These are phyloP conservation scores for Hypoxylon crocopeplum DNA, from an alignment of 495 filamentous ascomycete species.

Conservation along the genomic window DNA sequence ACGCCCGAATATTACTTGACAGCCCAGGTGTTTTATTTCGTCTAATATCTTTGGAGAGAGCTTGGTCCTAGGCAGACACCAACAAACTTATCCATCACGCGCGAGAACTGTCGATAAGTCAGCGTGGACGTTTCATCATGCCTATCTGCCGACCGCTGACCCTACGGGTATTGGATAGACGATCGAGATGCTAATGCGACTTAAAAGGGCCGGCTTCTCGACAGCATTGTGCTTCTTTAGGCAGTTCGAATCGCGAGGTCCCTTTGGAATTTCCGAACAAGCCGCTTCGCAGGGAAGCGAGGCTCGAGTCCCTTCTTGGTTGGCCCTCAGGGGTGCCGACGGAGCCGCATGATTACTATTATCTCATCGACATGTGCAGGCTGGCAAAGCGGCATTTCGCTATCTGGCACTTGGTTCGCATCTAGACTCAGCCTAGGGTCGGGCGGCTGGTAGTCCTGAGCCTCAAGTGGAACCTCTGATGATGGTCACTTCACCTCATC, in stretches of 20 bases:
- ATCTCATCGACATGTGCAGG: not conserved
- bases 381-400: not conserved
- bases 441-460: slow-evolving; percentile 4
- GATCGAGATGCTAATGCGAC: not conserved
- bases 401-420: slow-evolving; percentile 6
- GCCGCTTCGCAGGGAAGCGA: slow-evolving; percentile 1
- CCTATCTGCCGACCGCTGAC: slow-evolving; percentile 6
- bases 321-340: slow-evolving; percentile 7
- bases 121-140: slow-evolving; percentile 9
- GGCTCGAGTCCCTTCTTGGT: not conserved
- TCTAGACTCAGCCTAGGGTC: slow-evolving; percentile 19
- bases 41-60: not conserved
- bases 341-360: slow-evolving; percentile 2
- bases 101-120: slow-evolving; percentile 22
- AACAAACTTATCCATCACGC: slow-evolving; percentile 11
- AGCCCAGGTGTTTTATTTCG: not conserved
- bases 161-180: not conserved
- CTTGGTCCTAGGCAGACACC: slow-evolving; percentile 11
- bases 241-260: slow-evolving; percentile 7
- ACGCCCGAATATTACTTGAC: slow-evolving; percentile 10
- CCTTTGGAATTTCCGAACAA: slow-evolving; percentile 11
- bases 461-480: slow-evolving; percentile 19
- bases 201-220: not conserved
- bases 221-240: slow-evolving; percentile 2
- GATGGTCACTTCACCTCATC: slow-evolving; percentile 1